Conservation (phyloP, 2,329 filamentous ascomycete species). For the Cercospora zeae-maydis region DNA sequence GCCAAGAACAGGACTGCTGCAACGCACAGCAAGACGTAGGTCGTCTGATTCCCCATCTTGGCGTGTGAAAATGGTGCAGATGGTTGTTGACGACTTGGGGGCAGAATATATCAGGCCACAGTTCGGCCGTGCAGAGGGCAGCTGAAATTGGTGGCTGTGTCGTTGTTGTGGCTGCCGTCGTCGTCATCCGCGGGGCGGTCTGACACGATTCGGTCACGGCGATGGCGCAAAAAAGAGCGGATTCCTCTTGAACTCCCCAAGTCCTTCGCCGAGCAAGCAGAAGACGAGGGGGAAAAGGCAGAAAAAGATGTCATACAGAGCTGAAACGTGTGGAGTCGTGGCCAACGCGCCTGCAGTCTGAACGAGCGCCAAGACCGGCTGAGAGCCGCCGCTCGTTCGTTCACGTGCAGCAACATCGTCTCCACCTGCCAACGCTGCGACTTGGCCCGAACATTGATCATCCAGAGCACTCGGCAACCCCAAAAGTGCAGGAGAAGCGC, state of each 20-base stretch:
- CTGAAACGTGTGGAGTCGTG: not conserved
- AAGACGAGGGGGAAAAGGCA: not conserved
- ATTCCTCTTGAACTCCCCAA: not conserved
- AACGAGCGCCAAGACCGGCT: conserved; percentile 1
- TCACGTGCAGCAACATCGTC: not conserved
- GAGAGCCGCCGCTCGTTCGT: not conserved
- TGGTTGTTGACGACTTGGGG: not conserved
- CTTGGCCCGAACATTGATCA: no score
- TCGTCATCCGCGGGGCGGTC: not conserved
- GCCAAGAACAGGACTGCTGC: conserved; percentile 30
- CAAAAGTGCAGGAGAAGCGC: no score
- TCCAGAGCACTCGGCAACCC: no score
- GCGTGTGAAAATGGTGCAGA: not conserved
- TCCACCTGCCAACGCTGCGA: not conserved
- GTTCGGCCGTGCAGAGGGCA: conserved; percentile 3
- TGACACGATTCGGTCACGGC: not conserved
- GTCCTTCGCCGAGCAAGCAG: not conserved
- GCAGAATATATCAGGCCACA: conserved; percentile 5
- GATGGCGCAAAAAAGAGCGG: not conserved
- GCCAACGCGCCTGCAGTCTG: no score
- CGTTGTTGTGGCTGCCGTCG: conserved; percentile 2
- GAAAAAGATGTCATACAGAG: not conserved
- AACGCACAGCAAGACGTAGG: conserved; percentile 28
- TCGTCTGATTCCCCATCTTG: conserved; percentile 15
- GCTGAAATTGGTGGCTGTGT: conserved; percentile 9